These are phyloP conservation scores for Crithidia acanthocephali DNA, from an alignment of 208 protist species.

Conservation along the genomic window DNA sequence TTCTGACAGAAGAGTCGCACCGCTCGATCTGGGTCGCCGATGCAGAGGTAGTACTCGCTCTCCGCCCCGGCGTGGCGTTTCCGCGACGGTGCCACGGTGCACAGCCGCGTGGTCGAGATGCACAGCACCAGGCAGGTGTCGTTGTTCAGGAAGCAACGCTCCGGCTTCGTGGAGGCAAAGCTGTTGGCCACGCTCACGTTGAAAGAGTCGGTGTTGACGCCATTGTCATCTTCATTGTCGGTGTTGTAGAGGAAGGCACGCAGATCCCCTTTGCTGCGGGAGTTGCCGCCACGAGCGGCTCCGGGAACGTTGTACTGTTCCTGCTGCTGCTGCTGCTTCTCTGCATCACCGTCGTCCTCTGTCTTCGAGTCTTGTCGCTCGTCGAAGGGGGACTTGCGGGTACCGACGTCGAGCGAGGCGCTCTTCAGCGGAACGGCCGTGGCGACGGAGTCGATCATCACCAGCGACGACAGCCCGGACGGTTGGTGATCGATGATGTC, in stretches of 20 bases:
- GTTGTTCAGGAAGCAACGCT: constrained; percentile 31
- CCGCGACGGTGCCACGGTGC: constrained; percentile 13
- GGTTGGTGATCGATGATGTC: constrained; percentile 21
- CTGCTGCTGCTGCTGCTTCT: neutral
- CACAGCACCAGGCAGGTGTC: constrained; percentile 56
- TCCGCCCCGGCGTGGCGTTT: constrained; percentile 14
- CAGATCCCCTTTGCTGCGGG: neutral
- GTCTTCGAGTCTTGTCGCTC: neutral
- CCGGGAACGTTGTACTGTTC: no score
- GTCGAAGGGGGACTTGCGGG: neutral
- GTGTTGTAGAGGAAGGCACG: neutral
- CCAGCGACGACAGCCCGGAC: constrained; percentile 14
- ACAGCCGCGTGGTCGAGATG: constrained; percentile 43
- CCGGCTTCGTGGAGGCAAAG: constrained; percentile 19
- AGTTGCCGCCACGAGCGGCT: neutral
- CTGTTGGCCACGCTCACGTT: neutral
- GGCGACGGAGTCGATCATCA: neutral
- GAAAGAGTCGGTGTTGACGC: neutral
- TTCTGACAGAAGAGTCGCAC: constrained; percentile 56
- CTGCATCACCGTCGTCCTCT: neutral
- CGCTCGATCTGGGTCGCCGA: constrained; percentile 40
- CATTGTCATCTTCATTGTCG: neutral
- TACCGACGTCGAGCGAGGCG: neutral
- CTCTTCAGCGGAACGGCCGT: neutral
- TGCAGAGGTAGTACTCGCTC: constrained; percentile 41